Evolutionary conservation across 306 rosid genomes (phyloP), one percentile per base, ranked within the genome.

Genomic region (Quercus robur): DNA sequence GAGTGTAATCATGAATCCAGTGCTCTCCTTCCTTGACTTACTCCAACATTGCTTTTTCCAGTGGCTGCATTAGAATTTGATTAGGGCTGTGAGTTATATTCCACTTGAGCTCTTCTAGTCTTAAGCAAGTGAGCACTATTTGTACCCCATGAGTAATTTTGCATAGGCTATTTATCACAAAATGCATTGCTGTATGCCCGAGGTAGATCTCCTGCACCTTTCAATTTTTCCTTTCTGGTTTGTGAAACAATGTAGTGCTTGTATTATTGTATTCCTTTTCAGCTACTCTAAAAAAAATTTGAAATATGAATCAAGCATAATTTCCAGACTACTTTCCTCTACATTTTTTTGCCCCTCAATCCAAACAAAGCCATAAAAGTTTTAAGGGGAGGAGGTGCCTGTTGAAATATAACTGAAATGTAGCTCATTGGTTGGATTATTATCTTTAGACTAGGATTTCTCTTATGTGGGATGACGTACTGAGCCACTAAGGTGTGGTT

Each of bases 131-230:
- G 51, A 6, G 30, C 70, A 64, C 66, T 59, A 10, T 28, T 49
- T 5, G 70, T 30, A 64, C 31, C 70, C 21, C 31, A 0, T 17
- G 14, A 33, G 54, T 19, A 67, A 19, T 33, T 33, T 67, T 31
- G 44, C 14, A 0, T 19, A 30, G 23, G 3, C 8, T 67, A 67
- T 67, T 68, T 68, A 25, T 68, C 17, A n/a, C 26, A n/a, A 19
- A n/a, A 68, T 68, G n/a, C 25, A 18, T 5, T 56, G n/a, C 12
- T 68, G 67, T 57, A 44, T 5, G 76, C 17, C 58, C 30, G 18
- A 55, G 67, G 58, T 70, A 76, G 23, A 81, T 70, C 77, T 73
- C 57, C 64, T 56, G 38, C 46, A 66, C 62, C 19, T 35, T 26
- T 54, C n/a, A 5, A 12, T 46, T 46, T 70, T 62, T 21, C 28